Conservation (phyloP, 768 basidiomycete species). For the Pleurotus cornucopiae region DNA sequence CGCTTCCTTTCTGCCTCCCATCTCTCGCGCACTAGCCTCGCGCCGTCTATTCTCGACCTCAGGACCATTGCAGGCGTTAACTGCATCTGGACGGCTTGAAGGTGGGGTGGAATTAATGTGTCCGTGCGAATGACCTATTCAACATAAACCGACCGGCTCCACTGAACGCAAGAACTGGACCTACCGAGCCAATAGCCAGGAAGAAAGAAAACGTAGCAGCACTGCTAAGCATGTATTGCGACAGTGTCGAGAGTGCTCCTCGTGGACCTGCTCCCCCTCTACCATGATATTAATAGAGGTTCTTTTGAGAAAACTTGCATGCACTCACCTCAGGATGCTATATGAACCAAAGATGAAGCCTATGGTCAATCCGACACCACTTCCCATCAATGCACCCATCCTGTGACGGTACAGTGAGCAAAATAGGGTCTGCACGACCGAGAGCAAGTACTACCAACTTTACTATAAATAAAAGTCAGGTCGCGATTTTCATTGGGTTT, state of each 20-base stretch:
- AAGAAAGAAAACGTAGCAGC: constrained; percentile 98
- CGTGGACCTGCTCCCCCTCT: constrained; percentile 91
- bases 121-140: constrained; percentile 88
- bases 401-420: constrained; percentile 32
- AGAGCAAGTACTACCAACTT: constrained; percentile 40
- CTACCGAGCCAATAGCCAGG: constrained; percentile 88
- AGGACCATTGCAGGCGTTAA: constrained; percentile 45
- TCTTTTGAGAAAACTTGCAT: neutral
- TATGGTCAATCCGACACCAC: constrained; percentile 92
- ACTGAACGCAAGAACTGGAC: constrained; percentile 16
- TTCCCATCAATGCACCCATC: constrained; percentile 92
- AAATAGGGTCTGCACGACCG: constrained; percentile 9
- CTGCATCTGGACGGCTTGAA: constrained; percentile 62
- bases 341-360: constrained; percentile 97
- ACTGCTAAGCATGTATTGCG: constrained; percentile 97
- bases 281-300: constrained; percentile 8
- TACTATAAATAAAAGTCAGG: constrained; percentile 33
- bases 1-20: constrained; percentile 66
- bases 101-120: constrained; percentile 47
- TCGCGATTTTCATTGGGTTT: constrained; percentile 10
- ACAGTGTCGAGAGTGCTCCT: constrained; percentile 86
- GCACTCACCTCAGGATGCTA: constrained; percentile 78
- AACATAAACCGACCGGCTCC: constrained; percentile 8
- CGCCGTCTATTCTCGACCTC: constrained; percentile 64
- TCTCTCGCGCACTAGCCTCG: constrained; percentile 64